These are phyloP conservation scores for Excoecaria cochinchinensis DNA, from an alignment of 345 rosid genomes.

Conservation along the genomic window DNA sequence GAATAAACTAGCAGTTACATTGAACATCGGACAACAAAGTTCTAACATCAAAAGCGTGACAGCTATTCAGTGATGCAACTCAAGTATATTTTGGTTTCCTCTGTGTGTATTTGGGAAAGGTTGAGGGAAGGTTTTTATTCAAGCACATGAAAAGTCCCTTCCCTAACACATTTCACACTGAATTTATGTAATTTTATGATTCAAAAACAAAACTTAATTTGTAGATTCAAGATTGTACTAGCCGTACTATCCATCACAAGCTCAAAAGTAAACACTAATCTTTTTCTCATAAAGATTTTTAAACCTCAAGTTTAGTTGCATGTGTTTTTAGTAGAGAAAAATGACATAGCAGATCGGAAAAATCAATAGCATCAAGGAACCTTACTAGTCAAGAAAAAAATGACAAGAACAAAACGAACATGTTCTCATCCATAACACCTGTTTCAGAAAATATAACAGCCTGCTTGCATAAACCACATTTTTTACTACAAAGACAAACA, in stretches of 20 bases:
- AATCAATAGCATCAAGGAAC: not conserved
- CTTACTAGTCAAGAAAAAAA: not conserved
- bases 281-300: not conserved
- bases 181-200: not conserved
- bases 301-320: not conserved
- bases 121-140: not conserved
- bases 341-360: not conserved
- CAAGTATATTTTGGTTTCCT: no score
- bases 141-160: not conserved
- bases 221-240: not conserved
- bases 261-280: not conserved
- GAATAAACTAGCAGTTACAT: not conserved
- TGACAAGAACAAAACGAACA: not conserved
- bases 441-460: not conserved
- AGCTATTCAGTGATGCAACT: no score
- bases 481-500: not conserved
- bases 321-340: not conserved
- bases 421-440: not conserved
- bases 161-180: not conserved
- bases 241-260: not conserved
- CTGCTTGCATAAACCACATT: not conserved
- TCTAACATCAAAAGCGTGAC: no score
- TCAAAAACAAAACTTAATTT: not conserved
- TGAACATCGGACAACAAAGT: no score
- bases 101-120: no score